Conservation (phyloP, 2,329 filamentous ascomycete genomes). For the Stagonosporopsis vannaccii region DNA sequence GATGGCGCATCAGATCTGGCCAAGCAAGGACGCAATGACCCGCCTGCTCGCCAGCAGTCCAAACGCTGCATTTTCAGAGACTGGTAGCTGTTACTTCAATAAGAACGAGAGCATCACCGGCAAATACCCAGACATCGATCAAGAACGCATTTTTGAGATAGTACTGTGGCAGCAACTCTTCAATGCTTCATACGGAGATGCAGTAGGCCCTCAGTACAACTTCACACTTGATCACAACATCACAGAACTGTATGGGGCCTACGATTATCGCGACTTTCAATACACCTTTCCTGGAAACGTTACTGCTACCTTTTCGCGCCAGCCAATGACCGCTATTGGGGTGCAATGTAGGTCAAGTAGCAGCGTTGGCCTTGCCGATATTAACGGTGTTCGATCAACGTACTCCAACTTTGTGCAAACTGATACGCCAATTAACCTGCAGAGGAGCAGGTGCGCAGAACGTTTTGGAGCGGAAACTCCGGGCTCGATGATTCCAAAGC, state of each 20-base stretch:
- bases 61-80: neutral
- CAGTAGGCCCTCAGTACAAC: neutral
- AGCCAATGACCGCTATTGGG: constrained; percentile 16
- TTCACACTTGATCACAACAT: constrained; percentile 1
- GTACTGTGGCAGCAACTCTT: neutral
- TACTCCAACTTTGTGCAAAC: constrained; percentile 19
- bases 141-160: neutral
- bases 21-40: neutral
- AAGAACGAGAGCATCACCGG: neutral
- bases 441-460: neutral
- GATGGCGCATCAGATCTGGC: neutral
- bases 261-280: neutral
- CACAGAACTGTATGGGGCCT: neutral
- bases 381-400: constrained; percentile 12
- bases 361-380: constrained; percentile 16
- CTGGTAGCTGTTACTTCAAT: neutral
- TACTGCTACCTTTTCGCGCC: neutral
- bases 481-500: neutral
- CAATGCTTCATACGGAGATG: neutral
- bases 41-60: neutral
- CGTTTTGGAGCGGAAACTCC: constrained; percentile 3
- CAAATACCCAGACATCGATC: neutral
- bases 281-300: neutral
- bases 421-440: constrained; percentile 10
- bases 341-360: constrained; percentile 16